Evolutionary conservation across 176 grass and related monocot species (phyloP), one percentile per base, ranked within the genome.

Genomic region (Phoenix roebelenii): DNA sequence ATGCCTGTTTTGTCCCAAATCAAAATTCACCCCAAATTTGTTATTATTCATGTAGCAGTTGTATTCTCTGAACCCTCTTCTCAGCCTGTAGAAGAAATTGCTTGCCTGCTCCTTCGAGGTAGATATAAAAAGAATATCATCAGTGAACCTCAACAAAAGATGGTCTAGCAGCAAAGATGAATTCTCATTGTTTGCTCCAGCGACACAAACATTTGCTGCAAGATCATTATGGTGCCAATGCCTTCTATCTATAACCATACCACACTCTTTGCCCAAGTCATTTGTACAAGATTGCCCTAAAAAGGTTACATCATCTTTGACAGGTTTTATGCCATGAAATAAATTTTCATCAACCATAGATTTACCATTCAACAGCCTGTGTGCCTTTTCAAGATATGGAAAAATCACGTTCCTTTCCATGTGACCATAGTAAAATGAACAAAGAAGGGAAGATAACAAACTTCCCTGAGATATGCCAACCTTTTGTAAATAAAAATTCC

Each of bases 61-160:
- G 62, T 96, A 96, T 49, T 81, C 57, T 14, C 35, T 54, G 74
- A 90, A 87, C 3, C 91, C 91, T 63, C 83, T 82, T 80, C 77
- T 75, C 64, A 85, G 65, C 60, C 83, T 82, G 65, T 80, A 76
- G 18, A 87, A 79, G 63, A 90, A 96, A 54, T 74, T 67, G 52
- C 51, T 49, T 49, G 91, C 86, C 59, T 80, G 77, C 67, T 87
- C 63, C 75, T 82, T 72, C 28, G 86, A 96, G 61, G 76, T 79
- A 72, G 91, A 82, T 63, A 96, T 73, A 53, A 96, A 96, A 72
- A 96, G 20, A 59, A 96, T 85, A 77, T 96, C 91, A 69, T 96
- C 91, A 67, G 77, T 79, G 25, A 79, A 90, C 69, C 92, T 83
- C 69, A 88, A 72, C 79, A 97, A 70, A 50, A 90, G 77, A 79